These are phyloP conservation scores for Drechslerella stenobrocha DNA, from an alignment of 2,329 filamentous ascomycete genomes.

Conservation along the genomic window DNA sequence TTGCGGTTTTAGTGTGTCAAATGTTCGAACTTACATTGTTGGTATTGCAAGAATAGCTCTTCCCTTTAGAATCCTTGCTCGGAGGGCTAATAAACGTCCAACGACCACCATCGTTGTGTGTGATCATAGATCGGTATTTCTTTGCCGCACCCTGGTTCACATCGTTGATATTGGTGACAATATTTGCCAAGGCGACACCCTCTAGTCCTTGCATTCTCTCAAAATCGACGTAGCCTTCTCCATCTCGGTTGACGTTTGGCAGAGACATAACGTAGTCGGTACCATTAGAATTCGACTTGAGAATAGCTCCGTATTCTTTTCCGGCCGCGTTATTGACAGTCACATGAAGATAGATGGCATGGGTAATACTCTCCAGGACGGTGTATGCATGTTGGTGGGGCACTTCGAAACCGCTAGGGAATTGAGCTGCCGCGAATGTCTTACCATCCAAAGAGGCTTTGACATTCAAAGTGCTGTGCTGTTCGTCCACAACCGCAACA, in stretches of 20 bases:
- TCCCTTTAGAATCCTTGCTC: constrained; percentile 68
- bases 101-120: constrained; percentile 90
- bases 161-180: constrained; percentile 73
- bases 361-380: constrained; percentile 89
- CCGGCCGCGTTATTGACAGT: constrained; percentile 70
- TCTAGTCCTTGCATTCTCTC: constrained; percentile 93
- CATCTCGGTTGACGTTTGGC: constrained; percentile 77
- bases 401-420: constrained; percentile 81
- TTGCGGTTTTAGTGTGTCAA: background rate
- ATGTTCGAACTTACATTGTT: constrained; percentile 52
- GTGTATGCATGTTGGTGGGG: constrained; percentile 82
- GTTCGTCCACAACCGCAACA: constrained; percentile 71
- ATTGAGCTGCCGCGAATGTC: constrained; percentile 78
- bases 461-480: constrained; percentile 71
- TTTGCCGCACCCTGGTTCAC: constrained; percentile 69
- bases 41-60: constrained; percentile 71
- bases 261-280: constrained; percentile 90
- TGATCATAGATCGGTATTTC: constrained; percentile 85
- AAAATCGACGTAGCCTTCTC: constrained; percentile 81
- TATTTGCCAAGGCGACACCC: constrained; percentile 83
- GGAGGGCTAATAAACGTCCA: constrained; percentile 81
- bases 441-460: constrained; percentile 83
- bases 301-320: constrained; percentile 77
- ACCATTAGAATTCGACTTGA: constrained; percentile 98
- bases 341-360: constrained; percentile 92